These are phyloP conservation scores for Leucosporidium yakuticum DNA, from an alignment of 768 basidiomycete genomes.

Conservation along the genomic window DNA sequence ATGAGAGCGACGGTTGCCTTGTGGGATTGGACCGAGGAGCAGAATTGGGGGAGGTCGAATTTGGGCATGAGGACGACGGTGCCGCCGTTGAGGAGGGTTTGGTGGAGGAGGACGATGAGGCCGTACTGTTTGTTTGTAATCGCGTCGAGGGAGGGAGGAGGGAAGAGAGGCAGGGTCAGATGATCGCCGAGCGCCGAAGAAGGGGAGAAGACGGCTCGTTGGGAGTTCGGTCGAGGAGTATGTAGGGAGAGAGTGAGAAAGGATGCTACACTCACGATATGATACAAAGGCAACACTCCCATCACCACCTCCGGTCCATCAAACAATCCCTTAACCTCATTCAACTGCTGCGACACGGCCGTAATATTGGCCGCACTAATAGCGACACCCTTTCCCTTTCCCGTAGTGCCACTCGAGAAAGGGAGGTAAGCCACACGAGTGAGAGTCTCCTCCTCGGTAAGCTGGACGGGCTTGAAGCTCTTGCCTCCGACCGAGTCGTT, in stretches of 20 bases:
- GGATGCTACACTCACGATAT: too few species aligned
- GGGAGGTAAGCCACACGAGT: slow-evolving; percentile 12
- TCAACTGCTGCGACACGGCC: slow-evolving; percentile 10
- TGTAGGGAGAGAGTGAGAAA: background rate
- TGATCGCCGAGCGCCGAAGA: background rate
- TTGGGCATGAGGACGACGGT: slow-evolving; percentile 53
- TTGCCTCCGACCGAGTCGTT: slow-evolving; percentile 37
- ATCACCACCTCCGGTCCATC: slow-evolving; percentile 9
- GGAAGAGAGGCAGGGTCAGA: background rate
- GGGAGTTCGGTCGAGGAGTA: too few species aligned
- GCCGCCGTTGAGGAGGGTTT: slow-evolving; percentile 52
- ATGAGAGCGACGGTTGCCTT: slow-evolving; percentile 56
- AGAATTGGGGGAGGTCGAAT: slow-evolving; percentile 67
- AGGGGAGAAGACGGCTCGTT: too few species aligned
- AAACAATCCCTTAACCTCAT: slow-evolving; percentile 23
- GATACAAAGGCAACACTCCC: slow-evolving; percentile 5
- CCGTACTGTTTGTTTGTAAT: slow-evolving; percentile 38
- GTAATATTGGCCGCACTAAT: slow-evolving; percentile 36
- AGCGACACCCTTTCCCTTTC: slow-evolving; percentile 64
- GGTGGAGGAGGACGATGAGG: slow-evolving; percentile 56
- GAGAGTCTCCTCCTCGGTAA: slow-evolving; percentile 47
- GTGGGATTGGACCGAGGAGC: slow-evolving; percentile 61
- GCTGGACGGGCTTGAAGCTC: slow-evolving; percentile 48
- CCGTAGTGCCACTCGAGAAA: slow-evolving; percentile 59
- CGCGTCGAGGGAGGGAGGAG: slow-evolving; percentile 31